Conservation (phyloP, 192 early-diverging fungal genomes). For the Umbelopsis sp. region DNA sequence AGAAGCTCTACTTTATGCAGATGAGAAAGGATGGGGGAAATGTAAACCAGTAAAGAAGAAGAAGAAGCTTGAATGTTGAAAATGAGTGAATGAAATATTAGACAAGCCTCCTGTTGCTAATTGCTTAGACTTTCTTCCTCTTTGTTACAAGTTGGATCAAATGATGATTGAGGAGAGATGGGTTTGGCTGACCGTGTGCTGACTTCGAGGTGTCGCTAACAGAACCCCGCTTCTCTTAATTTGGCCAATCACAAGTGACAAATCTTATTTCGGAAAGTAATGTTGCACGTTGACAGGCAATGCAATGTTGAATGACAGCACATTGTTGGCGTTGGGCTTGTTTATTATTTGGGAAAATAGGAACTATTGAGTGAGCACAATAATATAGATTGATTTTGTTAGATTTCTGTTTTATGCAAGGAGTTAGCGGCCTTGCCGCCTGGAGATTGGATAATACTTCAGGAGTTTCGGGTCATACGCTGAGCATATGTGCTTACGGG, state of each 20-base stretch:
- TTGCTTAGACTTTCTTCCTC: constrained; percentile 18
- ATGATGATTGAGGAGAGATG: constrained; percentile 19
- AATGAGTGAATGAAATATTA: constrained; percentile 13
- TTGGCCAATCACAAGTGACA: constrained; percentile 15
- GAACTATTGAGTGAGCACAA: no score
- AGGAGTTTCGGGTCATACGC: no score
- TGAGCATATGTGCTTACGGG: no score
- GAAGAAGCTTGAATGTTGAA: constrained; percentile 13
- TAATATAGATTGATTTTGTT: no score
- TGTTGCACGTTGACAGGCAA: background rate
- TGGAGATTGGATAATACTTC: no score
- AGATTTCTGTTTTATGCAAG: no score
- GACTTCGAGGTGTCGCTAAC: background rate
- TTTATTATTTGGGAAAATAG: no score
- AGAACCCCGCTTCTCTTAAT: constrained; percentile 8
- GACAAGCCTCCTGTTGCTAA: constrained; percentile 17
- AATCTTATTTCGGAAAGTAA: background rate
- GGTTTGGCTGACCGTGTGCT: background rate
- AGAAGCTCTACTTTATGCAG: background rate
- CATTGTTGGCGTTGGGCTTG: no score
- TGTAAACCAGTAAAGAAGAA: constrained; percentile 11
- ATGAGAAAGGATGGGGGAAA: background rate
- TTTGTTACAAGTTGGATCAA: constrained; percentile 14
- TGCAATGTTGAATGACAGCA: background rate
- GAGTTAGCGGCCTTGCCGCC: no score